Percentiles rank a stretch among this genome's conserved stretches.
phyloP scores from a whole-genome alignment of 2,329 filamentous ascomycete species.

The Fusarium sp. region DNA sequence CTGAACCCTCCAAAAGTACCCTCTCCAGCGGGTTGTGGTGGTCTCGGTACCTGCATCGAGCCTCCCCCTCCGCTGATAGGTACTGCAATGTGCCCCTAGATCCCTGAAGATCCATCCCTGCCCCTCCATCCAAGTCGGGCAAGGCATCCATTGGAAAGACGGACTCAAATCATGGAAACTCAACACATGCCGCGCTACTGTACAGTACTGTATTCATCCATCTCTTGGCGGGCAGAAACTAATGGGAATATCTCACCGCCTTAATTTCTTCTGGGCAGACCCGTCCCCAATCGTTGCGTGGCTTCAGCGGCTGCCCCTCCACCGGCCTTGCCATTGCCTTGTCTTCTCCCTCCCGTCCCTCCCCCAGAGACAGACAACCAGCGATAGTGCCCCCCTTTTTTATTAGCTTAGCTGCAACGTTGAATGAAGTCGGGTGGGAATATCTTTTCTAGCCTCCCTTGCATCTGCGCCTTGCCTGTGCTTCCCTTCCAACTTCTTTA shows the following conservation, averaged over 20 bases:
- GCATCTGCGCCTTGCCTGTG: constrained; percentile 11
- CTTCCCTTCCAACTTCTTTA: constrained; percentile 34
- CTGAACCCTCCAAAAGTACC: constrained; percentile 26
- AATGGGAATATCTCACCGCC: constrained; percentile 45
- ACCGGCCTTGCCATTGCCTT: constrained; percentile 8
- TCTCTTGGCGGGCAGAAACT: constrained; percentile 41
- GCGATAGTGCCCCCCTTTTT: constrained; percentile 32
- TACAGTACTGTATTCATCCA: constrained; percentile 11
- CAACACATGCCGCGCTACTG: constrained; percentile 28
- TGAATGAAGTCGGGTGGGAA: constrained; percentile 32
- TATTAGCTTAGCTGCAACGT: constrained; percentile 39
- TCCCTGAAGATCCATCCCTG: constrained; percentile 37
- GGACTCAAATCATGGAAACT: constrained; percentile 11
- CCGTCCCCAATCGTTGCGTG: constrained; percentile 39
- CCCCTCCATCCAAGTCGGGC: constrained; percentile 30
- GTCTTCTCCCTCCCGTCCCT: constrained; percentile 10
- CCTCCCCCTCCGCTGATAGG: constrained; percentile 16
- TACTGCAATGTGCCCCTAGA: constrained; percentile 15
- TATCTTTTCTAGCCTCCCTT: constrained; percentile 42
- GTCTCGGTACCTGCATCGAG: constrained; percentile 37
- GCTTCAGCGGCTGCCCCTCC: constrained; percentile 39
- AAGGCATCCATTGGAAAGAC: background rate
- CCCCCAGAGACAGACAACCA: constrained; percentile 6
- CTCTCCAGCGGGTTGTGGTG: constrained; percentile 20
- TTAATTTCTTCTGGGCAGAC: constrained; percentile 41